phyloP scores from a whole-genome alignment of 345 rosid species.

The Fremontodendron californicum region DNA sequence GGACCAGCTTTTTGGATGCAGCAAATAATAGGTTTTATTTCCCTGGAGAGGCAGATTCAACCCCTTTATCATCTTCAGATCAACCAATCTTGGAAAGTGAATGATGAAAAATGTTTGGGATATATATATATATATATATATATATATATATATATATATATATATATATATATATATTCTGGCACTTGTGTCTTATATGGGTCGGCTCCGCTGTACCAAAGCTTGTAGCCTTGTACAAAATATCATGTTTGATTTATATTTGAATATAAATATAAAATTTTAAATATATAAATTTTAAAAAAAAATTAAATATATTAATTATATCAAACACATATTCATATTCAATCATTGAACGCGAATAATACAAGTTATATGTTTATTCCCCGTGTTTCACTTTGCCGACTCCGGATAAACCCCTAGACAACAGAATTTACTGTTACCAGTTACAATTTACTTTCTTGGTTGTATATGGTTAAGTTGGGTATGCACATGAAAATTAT shows the following conservation, averaged over 20 bases:
- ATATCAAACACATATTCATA: too few species aligned
- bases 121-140: too few species aligned
- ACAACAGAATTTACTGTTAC: not conserved
- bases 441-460: not conserved
- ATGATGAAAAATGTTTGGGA: not conserved
- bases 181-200: not conserved
- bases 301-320: not conserved
- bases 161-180: not conserved
- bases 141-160: too few species aligned
- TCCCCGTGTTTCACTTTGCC: not conserved
- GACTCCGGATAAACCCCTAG: not conserved
- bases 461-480: not conserved
- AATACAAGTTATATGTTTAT: not conserved
- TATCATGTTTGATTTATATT: too few species aligned
- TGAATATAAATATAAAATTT: too few species aligned
- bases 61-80: not conserved
- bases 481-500: not conserved
- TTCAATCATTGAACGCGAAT: too few species aligned
- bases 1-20: not conserved
- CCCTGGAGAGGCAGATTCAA: not conserved
- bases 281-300: too few species aligned
- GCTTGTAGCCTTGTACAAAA: not conserved
- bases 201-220: not conserved
- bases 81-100: not conserved
- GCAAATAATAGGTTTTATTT: not conserved